Evolutionary conservation across 148 eudicot genomes (phyloP).

Genomic region (Simmondsia chinensis): DNA sequence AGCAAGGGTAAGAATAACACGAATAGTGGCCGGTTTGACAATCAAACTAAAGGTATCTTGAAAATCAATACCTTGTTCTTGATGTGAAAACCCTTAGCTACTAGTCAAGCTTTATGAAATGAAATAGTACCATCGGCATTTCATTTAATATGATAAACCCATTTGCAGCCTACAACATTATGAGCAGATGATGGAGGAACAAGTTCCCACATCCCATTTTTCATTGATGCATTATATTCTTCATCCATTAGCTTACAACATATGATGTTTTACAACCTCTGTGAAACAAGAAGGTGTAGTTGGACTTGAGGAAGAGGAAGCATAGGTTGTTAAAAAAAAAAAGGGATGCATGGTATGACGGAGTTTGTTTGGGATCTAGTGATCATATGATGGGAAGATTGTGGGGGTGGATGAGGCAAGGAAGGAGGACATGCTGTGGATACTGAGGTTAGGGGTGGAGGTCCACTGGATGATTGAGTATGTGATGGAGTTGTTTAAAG

Average conservation of each 20-base stretch:
- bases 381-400: no score
- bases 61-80: not conserved
- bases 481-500: no score
- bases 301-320: no score
- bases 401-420: no score
- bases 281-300: not conserved
- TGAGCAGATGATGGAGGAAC: not conserved
- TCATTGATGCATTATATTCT: not conserved
- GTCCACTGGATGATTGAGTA: no score
- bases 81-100: not conserved
- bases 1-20: not conserved
- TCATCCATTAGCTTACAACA: not conserved
- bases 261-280: not conserved
- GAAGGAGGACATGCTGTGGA: no score
- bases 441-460: no score
- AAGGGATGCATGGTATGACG: no score
- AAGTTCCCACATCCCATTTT: not conserved
- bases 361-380: no score
- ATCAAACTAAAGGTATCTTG: not conserved
- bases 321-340: no score
- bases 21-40: not conserved
- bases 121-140: not conserved
- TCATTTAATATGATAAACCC: not conserved
- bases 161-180: not conserved
- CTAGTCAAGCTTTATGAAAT: not conserved